Evolutionary conservation across 306 rosid species (phyloP).

Genomic region (Hippophae rhamnoides): DNA sequence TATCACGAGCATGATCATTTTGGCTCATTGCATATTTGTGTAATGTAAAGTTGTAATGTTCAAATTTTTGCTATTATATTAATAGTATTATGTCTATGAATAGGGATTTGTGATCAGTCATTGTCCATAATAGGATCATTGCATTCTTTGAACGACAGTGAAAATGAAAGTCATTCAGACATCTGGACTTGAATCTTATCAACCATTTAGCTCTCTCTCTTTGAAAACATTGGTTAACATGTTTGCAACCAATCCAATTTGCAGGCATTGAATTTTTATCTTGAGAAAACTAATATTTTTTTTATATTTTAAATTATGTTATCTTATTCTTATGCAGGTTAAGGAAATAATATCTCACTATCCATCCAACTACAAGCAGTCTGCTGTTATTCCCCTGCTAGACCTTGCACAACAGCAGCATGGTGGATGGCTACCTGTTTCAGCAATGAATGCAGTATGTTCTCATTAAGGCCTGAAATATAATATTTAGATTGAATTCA

Average conservation of each 20-base stretch:
- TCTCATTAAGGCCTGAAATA: slow-evolving; percentile 5
- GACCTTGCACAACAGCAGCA: slow-evolving; percentile 99
- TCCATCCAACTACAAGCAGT: slow-evolving; percentile 97
- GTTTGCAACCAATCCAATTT: not conserved
- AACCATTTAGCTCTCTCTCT: not conserved
- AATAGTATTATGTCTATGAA: too few species aligned
- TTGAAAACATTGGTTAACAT: not conserved
- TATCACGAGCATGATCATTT: too few species aligned
- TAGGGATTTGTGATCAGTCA: too few species aligned
- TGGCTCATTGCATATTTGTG: too few species aligned
- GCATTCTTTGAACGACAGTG: too few species aligned
- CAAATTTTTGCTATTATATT: too few species aligned
- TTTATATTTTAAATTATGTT: slow-evolving; percentile 9
- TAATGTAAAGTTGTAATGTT: too few species aligned
- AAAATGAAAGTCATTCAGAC: too few species aligned
- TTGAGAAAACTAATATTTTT: slow-evolving; percentile 1
- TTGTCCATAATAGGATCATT: too few species aligned
- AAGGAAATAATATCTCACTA: slow-evolving; percentile 88
- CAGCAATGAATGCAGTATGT: slow-evolving; percentile 95
- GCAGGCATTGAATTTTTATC: not conserved
- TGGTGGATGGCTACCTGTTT: slow-evolving; percentile 98
- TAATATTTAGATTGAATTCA: not conserved
- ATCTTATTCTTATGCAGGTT: slow-evolving; percentile 33
- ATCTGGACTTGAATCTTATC: not conserved
- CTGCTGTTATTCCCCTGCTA: slow-evolving; percentile 87